Conservation (phyloP, 2,329 filamentous ascomycete genomes). For the Hortaea sp. region DNA sequence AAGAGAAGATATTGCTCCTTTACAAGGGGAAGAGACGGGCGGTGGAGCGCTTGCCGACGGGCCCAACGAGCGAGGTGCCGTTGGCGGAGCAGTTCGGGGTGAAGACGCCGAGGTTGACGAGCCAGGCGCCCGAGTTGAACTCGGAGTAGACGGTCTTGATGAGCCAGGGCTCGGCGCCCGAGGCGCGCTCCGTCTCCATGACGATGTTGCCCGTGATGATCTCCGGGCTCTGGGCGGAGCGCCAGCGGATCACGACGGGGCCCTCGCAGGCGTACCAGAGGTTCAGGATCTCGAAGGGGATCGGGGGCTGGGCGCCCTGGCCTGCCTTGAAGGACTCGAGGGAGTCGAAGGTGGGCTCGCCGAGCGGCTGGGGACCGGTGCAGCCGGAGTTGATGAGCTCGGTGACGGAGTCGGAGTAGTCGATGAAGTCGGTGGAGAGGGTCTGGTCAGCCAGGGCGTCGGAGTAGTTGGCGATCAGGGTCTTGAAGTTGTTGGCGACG, state of each 20-base stretch:
- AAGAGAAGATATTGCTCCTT: neutral
- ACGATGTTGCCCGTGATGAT: conserved; percentile 20
- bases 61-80: neutral
- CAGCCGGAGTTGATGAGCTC: conserved; percentile 22
- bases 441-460: conserved; percentile 13
- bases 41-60: neutral
- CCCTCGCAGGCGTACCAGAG: conserved; percentile 23
- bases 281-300: conserved; percentile 23
- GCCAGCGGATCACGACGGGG: conserved; percentile 22
- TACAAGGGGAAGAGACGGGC: neutral
- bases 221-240: conserved; percentile 12
- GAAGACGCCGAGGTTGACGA: conserved; percentile 12
- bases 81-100: conserved; percentile 7
- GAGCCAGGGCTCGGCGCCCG: conserved; percentile 16
- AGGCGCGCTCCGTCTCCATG: conserved; percentile 13
- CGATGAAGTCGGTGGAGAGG: conserved; percentile 17
- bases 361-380: conserved; percentile 13
- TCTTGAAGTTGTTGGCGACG: conserved; percentile 21
- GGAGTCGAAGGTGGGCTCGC: conserved; percentile 17
- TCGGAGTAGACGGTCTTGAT: conserved; percentile 22
- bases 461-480: conserved; percentile 21
- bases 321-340: conserved; percentile 19
- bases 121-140: conserved; percentile 17
- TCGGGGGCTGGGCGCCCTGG: conserved; percentile 19
- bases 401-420: conserved; percentile 23